Base-by-base conservation (phyloP, 164 flowering plant genomes). In the Nelumbo lutea region DNA sequence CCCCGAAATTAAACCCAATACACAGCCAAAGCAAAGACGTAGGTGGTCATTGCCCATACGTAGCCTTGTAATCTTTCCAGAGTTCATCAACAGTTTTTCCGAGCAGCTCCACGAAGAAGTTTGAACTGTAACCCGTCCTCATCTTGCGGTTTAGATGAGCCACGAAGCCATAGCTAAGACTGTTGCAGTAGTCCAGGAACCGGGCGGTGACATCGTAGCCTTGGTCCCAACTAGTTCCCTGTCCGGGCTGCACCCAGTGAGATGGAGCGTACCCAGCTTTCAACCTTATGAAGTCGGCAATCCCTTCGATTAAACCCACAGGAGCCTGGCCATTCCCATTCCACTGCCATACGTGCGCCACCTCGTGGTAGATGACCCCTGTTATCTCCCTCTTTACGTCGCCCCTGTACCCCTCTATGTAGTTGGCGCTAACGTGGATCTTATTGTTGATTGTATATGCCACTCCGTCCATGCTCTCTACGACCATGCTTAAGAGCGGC, bases 321-420 rank as follows among this genome's bases (percentile, higher is more conserved):
- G 83, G 85, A 0, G 89, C 74, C 51, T 73, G 70, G 0, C 86
- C 85, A 6, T 70, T 79, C 1, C 89, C 93, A 9, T 79, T 70
- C 91, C 93, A 86, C 66, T 91, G 97, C 95, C 95, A 91, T 0
- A 84, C 45, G 40, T 88, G 94, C 0, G 85, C 73, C 72, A 73
- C 61, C 69, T 90, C 90, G 46, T 90, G 96, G 71, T 84, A 88
- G 0, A 87, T 11, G 1, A 88, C 83, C 0, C 93, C 90, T 0
- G 81, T 76, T 66, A 88, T 27, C 64, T 87, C 95, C 45, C 59
- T 71, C 70, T 61, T 84, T 43, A 85, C 69, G 42, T 90, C 84
- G 11, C 89, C 90, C 0, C 72, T 14, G 76, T 75, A 83, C 39
- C 71, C 48, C 0, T 51, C 79, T 1, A 87, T 67, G 68, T 86